Percentiles rank a stretch among this genome's conserved stretches.
Conservation (phyloP, 768 basidiomycete species). For the Russula virescens region DNA sequence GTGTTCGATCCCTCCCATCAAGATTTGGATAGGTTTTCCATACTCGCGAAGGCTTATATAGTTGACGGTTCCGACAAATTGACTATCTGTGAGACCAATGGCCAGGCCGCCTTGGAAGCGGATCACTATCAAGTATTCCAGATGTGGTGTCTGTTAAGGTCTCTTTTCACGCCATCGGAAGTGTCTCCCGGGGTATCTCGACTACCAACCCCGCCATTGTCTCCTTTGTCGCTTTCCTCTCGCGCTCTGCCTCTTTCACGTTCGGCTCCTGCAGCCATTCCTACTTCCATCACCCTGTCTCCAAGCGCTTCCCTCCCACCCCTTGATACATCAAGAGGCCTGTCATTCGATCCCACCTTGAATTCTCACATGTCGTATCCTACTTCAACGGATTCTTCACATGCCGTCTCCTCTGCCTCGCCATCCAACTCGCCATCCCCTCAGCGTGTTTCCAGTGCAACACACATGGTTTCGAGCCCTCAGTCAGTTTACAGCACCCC, state of each 20-base stretch:
- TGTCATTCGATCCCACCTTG: constrained; percentile 30
- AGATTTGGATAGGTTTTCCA: constrained; percentile 47
- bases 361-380: constrained; percentile 3
- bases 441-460: constrained; percentile 10
- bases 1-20: constrained; percentile 33
- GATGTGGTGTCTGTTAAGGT: constrained; percentile 59
- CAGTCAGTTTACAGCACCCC: constrained; percentile 16
- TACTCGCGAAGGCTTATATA: constrained; percentile 59
- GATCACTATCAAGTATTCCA: constrained; percentile 54
- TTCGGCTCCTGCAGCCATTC: constrained; percentile 41
- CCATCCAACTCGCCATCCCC: constrained; percentile 23
- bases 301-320: constrained; percentile 24
- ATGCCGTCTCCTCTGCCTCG: constrained; percentile 2
- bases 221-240: constrained; percentile 25
- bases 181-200: constrained; percentile 29
- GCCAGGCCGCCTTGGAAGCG: constrained; percentile 52
- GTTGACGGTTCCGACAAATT: constrained; percentile 44
- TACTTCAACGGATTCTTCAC: constrained; percentile 12
- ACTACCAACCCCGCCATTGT: constrained; percentile 26
- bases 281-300: constrained; percentile 26
- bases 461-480: constrained; percentile 16
- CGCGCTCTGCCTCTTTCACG: constrained; percentile 33
- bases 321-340: constrained; percentile 21
- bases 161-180: constrained; percentile 44
- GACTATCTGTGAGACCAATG: constrained; percentile 54